Evolutionary conservation across 495 filamentous ascomycete species (phyloP), one percentile per base, ranked within the genome.

Genomic region (Arthonia radiata): DNA sequence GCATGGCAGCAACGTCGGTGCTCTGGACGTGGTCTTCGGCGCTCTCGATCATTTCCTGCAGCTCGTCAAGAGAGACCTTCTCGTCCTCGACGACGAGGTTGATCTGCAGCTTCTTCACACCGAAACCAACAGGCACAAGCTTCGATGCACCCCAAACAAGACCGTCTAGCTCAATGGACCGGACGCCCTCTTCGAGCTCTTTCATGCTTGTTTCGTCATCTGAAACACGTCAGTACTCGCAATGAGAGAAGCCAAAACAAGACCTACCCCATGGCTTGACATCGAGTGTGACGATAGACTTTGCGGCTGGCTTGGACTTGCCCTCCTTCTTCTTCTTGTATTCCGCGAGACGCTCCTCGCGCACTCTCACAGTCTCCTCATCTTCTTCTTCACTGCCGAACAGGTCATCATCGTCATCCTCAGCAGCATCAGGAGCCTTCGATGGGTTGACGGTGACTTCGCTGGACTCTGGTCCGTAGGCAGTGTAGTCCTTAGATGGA

Each of bases 51-150:
- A 75, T 41, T 36, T 65, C 61, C 62, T 93, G 71, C 42, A 97
- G 67, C 26, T 93, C 83, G 31, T 77, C 68, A 33, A 73, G 49
- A 30, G 77, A 81, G 44, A 97, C 49, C 62, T 94, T 94, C 30
- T 94, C 86, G 46, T 97, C 86, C 61, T 94, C 86, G 36, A 94
- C 61, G 37, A 94, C 81, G 34, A 93, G 49, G 67, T 75, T 94
- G 64, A 97, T 89, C 65, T 94, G 89, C 35, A 97, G 67, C 68
- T 94, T 94, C 71, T 86, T 92, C 61, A 97, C 90, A 56, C 89
- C 89, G 64, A 81, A 97, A 44, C 80, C 68, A 34, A 94, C 72
- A 29, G 81, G 48, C 22, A 90, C 73, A 33, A 91, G 56, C 60
- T 83, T 81, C 46, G 74, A 82, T 37, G 62, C 68, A 67, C 86